A percentile compares a stretch with the other conserved stretches of the same genome.
These are phyloP conservation scores for Dichomitus squalens DNA, from an alignment of 1,284 basidiomycete genomes.

Conservation along the genomic window DNA sequence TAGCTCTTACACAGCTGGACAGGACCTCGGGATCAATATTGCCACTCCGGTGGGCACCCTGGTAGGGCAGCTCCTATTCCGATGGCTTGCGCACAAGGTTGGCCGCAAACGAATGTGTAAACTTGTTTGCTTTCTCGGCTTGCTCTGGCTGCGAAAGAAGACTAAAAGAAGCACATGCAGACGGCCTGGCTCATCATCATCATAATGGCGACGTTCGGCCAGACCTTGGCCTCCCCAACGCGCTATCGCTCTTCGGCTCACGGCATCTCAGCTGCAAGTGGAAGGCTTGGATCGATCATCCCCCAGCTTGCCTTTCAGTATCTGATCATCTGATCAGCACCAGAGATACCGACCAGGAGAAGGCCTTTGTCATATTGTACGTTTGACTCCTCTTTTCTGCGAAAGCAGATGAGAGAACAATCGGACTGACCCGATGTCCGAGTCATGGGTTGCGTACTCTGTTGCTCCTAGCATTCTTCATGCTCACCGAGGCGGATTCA, in stretches of 20 bases:
- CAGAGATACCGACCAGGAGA: too few relatives aligned
- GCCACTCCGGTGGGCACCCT: constrained; percentile 67
- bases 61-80: constrained; percentile 60
- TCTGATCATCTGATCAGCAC: too few relatives aligned
- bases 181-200: constrained; percentile 63
- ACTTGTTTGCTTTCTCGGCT: constrained; percentile 19
- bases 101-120: constrained; percentile 55
- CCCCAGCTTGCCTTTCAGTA: constrained; percentile 61
- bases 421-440: background rate
- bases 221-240: constrained; percentile 64
- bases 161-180: constrained; percentile 28
- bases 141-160: constrained; percentile 25
- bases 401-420: background rate
- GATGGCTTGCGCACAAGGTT: constrained; percentile 53
- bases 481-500: constrained; percentile 61
- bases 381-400: background rate
- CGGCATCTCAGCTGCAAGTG: constrained; percentile 71
- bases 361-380: constrained; percentile 41
- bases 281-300: constrained; percentile 70
- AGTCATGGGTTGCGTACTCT: constrained; percentile 32
- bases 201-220: constrained; percentile 48
- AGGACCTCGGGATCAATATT: constrained; percentile 78
- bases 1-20: constrained; percentile 37
- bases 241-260: constrained; percentile 71
- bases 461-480: constrained; percentile 59